Conservation (phyloP, 176 grass and related monocot species). For the Aegilops sharonensis region DNA sequence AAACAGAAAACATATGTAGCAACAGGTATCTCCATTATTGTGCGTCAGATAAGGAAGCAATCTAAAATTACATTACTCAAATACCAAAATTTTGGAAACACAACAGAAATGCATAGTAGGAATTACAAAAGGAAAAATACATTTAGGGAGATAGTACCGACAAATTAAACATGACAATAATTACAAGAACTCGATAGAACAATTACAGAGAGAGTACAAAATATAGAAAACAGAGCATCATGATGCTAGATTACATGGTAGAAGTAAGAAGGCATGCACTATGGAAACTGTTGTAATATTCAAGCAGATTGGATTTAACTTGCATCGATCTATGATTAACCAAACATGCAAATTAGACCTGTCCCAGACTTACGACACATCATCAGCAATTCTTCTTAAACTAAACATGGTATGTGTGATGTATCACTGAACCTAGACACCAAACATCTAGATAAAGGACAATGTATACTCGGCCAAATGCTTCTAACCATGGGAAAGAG, state of each 20-base stretch:
- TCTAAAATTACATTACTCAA: constrained; percentile 10
- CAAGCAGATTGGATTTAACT: constrained; percentile 8
- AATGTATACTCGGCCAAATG: constrained; percentile 15
- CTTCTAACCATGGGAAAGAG: constrained; percentile 11
- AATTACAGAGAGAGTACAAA: not conserved
- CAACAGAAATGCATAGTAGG: not conserved
- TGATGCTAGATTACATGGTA: not conserved
- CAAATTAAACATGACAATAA: constrained; percentile 6
- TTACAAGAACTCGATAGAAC: constrained; percentile 10
- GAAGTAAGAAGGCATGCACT: not conserved
- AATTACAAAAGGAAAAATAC: not conserved
- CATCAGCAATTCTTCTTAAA: constrained; percentile 12
- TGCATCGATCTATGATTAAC: not conserved
- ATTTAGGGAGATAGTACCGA: not conserved
- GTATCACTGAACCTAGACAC: constrained; percentile 3
- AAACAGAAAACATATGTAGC: not conserved
- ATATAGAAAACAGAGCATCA: constrained; percentile 14
- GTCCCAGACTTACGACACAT: constrained; percentile 21
- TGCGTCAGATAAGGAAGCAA: not conserved
- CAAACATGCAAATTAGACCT: constrained; percentile 12
- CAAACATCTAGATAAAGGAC: constrained; percentile 14
- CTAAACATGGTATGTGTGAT: not conserved
- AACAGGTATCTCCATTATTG: constrained; percentile 1
- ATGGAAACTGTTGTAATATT: constrained; percentile 16
- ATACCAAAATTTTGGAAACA: constrained; percentile 11